Evolutionary conservation across 225 moss, liverwort and hornwort genomes (phyloP).

Genomic region (Lunularia cruciata): DNA sequence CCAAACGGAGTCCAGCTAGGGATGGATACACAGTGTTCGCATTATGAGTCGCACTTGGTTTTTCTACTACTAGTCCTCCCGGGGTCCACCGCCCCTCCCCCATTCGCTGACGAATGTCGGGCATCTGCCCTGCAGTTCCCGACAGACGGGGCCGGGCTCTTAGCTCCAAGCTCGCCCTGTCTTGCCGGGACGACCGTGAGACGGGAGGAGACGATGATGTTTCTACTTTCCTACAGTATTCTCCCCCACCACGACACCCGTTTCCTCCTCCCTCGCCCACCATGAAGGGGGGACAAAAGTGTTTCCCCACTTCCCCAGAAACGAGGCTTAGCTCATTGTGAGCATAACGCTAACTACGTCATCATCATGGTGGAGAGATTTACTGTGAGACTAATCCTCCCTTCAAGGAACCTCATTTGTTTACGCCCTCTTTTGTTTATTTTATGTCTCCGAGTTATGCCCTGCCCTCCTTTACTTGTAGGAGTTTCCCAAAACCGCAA

Average conservation of each 20-base stretch:
- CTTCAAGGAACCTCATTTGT: too few species aligned
- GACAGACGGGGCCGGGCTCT: slow-evolving; percentile 14
- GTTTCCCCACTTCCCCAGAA: slow-evolving; percentile 1
- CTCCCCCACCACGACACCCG: background rate
- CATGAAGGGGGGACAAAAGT: background rate
- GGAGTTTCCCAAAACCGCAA: too few species aligned
- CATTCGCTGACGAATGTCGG: slow-evolving; percentile 12
- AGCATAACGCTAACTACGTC: slow-evolving; percentile 6
- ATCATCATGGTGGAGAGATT: background rate
- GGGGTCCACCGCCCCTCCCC: slow-evolving; percentile 10
- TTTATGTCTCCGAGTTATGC: too few species aligned
- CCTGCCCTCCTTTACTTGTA: too few species aligned
- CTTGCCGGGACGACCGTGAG: slow-evolving; percentile 2
- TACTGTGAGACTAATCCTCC: background rate
- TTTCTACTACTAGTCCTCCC: background rate
- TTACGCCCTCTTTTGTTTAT: too few species aligned
- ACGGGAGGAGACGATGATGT: too few species aligned
- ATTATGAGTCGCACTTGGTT: background rate
- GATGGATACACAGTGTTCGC: background rate
- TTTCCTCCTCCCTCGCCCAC: too few species aligned
- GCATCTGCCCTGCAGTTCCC: slow-evolving; percentile 16
- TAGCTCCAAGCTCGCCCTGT: slow-evolving; percentile 1
- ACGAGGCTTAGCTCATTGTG: slow-evolving; percentile 11
- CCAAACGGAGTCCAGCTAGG: background rate
- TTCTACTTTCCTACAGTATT: background rate